phyloP scores from a whole-genome alignment of 257 asterid genomes.

The Nicotiana knightiana region DNA sequence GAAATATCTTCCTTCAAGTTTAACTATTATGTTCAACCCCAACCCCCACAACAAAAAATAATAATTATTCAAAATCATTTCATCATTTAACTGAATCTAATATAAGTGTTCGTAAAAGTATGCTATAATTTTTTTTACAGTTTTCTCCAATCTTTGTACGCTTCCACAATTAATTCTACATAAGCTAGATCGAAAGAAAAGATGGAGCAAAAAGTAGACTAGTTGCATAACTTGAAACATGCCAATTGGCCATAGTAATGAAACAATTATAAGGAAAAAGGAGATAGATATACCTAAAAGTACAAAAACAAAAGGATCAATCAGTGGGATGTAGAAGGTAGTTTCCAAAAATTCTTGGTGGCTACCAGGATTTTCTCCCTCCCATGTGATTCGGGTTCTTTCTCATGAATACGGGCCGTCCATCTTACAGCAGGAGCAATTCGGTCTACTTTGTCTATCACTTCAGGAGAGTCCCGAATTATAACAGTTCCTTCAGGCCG shows the following conservation, averaged over 20 bases:
- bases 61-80: too few relatives aligned
- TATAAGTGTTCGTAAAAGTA: neutral
- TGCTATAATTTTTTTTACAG: neutral
- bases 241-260: neutral
- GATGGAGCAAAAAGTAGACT: neutral
- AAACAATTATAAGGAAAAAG: neutral
- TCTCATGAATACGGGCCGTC: slow-evolving; percentile 53
- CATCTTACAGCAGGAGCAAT: slow-evolving; percentile 77
- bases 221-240: neutral
- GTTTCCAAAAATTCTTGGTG: slow-evolving; percentile 64
- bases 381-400: slow-evolving; percentile 68
- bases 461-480: slow-evolving; percentile 73
- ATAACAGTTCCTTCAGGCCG: slow-evolving; percentile 92
- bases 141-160: neutral
- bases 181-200: neutral
- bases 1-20: too few relatives aligned
- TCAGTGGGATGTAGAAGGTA: slow-evolving; percentile 34
- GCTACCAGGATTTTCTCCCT: slow-evolving; percentile 75
- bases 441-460: slow-evolving; percentile 52
- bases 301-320: neutral
- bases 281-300: slow-evolving; percentile 14
- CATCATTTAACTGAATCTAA: neutral
- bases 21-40: neutral
- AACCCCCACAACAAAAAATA: neutral
- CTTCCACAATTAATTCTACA: slow-evolving; percentile 8